These are phyloP conservation scores for Pseudopyricularia javanii DNA, from an alignment of 2,329 filamentous ascomycete species.

Conservation along the genomic window DNA sequence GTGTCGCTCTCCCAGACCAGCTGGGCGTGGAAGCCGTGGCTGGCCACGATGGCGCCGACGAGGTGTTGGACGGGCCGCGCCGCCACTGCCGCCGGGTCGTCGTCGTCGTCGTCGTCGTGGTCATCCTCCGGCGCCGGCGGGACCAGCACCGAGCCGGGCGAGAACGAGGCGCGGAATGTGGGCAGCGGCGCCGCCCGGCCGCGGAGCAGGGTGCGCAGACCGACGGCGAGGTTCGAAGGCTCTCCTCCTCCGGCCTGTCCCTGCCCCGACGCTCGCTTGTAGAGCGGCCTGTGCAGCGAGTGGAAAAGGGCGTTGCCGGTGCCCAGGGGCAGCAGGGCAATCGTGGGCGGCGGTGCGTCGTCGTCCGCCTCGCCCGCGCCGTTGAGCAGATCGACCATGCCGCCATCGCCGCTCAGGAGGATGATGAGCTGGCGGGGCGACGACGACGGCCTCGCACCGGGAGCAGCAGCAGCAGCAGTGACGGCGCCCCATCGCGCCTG, in stretches of 20 bases:
- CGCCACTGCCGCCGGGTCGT: conserved; percentile 9
- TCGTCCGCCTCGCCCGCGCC: conserved; percentile 22
- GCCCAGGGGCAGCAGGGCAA: conserved; percentile 47
- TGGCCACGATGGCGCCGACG: conserved; percentile 69
- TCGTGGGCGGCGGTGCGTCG: conserved; percentile 19
- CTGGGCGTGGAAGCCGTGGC: conserved; percentile 80
- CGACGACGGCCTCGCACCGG: conserved; percentile 15
- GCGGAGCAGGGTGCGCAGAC: conserved; percentile 45
- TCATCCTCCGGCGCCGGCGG: conserved; percentile 12
- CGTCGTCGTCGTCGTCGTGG: conserved; percentile 13
- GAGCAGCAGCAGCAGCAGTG: conserved; percentile 20
- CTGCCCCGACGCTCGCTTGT: conserved; percentile 27
- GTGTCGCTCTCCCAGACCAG: conserved; percentile 90
- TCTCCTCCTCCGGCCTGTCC: conserved; percentile 34
- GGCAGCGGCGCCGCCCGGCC: conserved; percentile 45
- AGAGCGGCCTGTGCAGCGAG: conserved; percentile 46
- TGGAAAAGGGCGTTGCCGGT: conserved; percentile 55
- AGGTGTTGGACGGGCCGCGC: conserved; percentile 26
- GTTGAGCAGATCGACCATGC: conserved; percentile 73
- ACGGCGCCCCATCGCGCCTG: conserved; percentile 14
- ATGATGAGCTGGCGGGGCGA: conserved; percentile 48
- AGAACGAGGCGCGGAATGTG: conserved; percentile 49
- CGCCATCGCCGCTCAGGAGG: conserved; percentile 79
- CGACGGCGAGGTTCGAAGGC: conserved; percentile 35
- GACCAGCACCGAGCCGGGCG: conserved; percentile 39